Evolutionary conservation across 352 stramenopile genomes (phyloP), one percentile per base, ranked within the genome.

Genomic region (Globisporangium orthogonon): DNA sequence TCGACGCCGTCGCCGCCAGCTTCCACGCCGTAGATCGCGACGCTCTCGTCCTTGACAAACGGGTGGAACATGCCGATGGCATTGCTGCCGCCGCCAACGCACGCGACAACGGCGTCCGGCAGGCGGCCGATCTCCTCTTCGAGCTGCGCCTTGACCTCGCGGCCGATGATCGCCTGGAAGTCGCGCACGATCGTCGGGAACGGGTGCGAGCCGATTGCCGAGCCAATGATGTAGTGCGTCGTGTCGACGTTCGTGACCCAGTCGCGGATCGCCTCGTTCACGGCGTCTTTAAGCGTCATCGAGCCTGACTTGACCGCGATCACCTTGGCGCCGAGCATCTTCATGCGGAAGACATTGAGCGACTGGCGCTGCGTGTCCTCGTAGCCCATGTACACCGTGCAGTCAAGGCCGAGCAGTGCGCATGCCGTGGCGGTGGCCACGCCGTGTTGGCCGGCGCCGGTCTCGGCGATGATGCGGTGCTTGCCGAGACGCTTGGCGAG

Each of bases 331-430:
- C 97, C 96, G n/a, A 99, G 89, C 72, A 98, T 98, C 71, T 99
- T 98, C 97, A 99, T 99, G 52, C 96, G 91, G 69, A 99, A 99
- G 5, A 99, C 97, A 73, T 99, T 99, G 10, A 99, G 83, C 69
- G 82, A 94, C 82, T 99, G 97, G 63, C 96, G 82, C 71, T 98
- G 80, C 52, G 95, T 98, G 81, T 99, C 97, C 23, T 98, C 92
- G 55, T 96, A 97, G 65, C 97, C 97, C 97, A 99, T 99, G 89
- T 99, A 99, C 7, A 99, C 88, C 7, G 91, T 97, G 66, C 96
- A 99, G 44, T 98, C 91, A 18, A 99, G 71, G 13, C 90, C 95
- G 28, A 99, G 71, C 55, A 98, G 91, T 31, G 96, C 96, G 71
- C 95, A 99, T 5, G 97, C 90, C 31, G 96, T 99, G 15, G 97